phyloP scores from a whole-genome alignment of 305 asterid species.

The Caryopteris hybrid region DNA sequence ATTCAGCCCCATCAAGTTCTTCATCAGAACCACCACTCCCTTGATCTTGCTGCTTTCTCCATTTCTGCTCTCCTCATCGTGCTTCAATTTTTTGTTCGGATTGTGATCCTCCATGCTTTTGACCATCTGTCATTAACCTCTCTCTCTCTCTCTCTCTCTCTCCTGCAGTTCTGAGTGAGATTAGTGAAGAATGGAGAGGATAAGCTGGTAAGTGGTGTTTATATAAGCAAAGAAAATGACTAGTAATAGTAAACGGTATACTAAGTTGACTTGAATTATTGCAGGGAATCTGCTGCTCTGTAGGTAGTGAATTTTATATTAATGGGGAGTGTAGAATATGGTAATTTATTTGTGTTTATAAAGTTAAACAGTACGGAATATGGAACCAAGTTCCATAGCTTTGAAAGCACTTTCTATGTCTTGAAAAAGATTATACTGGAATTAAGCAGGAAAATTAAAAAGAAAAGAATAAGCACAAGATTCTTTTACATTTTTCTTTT shows the following conservation, averaged over 20 bases:
- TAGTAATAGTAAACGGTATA: background rate
- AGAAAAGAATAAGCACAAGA: background rate
- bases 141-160: too few species aligned
- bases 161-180: background rate
- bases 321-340: background rate
- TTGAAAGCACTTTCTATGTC: too few species aligned
- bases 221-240: background rate
- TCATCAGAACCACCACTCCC: slow-evolving; percentile 39
- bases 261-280: slow-evolving; percentile 14
- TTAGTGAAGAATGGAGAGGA: background rate
- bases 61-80: slow-evolving; percentile 17
- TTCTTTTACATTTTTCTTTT: background rate
- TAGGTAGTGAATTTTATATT: background rate
- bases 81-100: slow-evolving; percentile 20
- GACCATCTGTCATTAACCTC: background rate
- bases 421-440: background rate
- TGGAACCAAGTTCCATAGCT: background rate
- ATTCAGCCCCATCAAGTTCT: slow-evolving; percentile 29
- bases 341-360: background rate
- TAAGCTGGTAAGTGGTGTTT: background rate
- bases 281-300: background rate
- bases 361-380: background rate
- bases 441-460: background rate
- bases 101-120: slow-evolving; percentile 1
- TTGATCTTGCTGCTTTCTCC: slow-evolving; percentile 12